Conservation (phyloP, 1,139 yeast genomes). For the Protomyces macrosporus region DNA sequence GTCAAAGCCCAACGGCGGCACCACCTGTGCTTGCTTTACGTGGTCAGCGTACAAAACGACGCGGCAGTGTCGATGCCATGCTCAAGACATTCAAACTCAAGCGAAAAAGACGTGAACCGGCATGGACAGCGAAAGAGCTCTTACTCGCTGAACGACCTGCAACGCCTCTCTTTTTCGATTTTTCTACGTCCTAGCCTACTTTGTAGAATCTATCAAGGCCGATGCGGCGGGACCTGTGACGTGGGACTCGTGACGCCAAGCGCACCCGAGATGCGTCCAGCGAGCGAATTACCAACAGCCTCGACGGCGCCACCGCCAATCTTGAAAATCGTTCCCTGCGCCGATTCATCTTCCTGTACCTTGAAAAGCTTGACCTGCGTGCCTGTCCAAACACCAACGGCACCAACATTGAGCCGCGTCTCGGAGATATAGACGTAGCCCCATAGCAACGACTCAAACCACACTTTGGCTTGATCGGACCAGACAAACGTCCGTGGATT, state of each 20-base stretch:
- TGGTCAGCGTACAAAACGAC: neutral
- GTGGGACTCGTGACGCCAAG: neutral
- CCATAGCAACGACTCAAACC: slow-evolving; percentile 71
- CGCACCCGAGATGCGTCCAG: neutral
- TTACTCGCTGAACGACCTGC: neutral
- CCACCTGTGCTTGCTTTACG: neutral
- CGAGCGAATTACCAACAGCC: slow-evolving; percentile 12
- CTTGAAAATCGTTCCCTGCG: slow-evolving; percentile 5
- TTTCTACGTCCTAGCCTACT: neutral
- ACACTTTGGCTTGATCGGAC: slow-evolving; percentile 62
- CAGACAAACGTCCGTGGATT: slow-evolving; percentile 54
- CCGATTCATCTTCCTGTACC: slow-evolving; percentile 6
- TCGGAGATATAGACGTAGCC: slow-evolving; percentile 54
- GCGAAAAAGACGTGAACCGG: neutral
- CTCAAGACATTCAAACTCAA: neutral
- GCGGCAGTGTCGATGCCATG: neutral
- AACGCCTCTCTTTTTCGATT: neutral
- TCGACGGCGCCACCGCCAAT: slow-evolving; percentile 18
- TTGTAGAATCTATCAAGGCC: neutral
- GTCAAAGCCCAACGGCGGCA: neutral
- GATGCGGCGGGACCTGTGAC: neutral
- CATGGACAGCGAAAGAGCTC: neutral
- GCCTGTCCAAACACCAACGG: slow-evolving; percentile 26
- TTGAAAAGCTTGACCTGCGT: slow-evolving; percentile 21
- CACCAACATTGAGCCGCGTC: slow-evolving; percentile 15